A percentile compares a stretch with the other conserved stretches of the same genome.
phyloP scores from a whole-genome alignment of 768 basidiomycete species.

The Gymnopilus junonius region DNA sequence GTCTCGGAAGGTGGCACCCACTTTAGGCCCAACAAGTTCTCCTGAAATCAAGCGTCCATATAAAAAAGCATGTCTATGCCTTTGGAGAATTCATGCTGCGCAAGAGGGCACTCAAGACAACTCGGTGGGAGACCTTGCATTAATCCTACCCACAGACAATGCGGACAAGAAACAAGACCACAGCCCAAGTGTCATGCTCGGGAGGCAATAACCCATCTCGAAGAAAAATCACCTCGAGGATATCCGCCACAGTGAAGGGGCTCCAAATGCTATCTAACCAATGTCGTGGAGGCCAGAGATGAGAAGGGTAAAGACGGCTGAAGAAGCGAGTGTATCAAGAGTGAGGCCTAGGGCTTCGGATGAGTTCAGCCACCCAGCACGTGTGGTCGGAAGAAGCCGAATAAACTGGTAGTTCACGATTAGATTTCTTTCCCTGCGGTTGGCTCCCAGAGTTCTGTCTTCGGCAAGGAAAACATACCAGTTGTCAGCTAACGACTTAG shows the following conservation, averaged over 20 bases:
- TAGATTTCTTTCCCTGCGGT: conserved; percentile 7
- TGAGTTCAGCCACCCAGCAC: conserved; percentile 40
- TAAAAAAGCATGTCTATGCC: neutral
- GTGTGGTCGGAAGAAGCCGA: conserved; percentile 35
- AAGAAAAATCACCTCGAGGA: neutral
- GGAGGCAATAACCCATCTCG: neutral
- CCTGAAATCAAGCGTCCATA: neutral
- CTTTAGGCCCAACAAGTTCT: neutral
- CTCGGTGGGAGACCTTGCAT: neutral
- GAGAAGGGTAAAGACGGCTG: conserved; percentile 27
- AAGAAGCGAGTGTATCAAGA: conserved; percentile 24
- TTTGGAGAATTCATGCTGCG: neutral
- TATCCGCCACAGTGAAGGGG: neutral
- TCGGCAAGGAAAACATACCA: neutral
- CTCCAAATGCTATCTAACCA: neutral
- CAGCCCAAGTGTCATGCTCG: neutral
- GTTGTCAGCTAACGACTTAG: neutral
- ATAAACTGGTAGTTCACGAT: conserved; percentile 22
- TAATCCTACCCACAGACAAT: conserved; percentile 4
- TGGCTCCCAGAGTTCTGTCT: neutral
- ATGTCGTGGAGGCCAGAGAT: conserved; percentile 11
- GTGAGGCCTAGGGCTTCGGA: conserved; percentile 31
- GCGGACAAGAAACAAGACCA: conserved; percentile 4
- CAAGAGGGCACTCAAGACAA: neutral
- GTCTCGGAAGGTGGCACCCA: neutral